Evolutionary conservation across 2,329 filamentous ascomycete species (phyloP), one percentile per base, ranked within the genome.

Genomic region (Chrysoporthe deuterocubensis): DNA sequence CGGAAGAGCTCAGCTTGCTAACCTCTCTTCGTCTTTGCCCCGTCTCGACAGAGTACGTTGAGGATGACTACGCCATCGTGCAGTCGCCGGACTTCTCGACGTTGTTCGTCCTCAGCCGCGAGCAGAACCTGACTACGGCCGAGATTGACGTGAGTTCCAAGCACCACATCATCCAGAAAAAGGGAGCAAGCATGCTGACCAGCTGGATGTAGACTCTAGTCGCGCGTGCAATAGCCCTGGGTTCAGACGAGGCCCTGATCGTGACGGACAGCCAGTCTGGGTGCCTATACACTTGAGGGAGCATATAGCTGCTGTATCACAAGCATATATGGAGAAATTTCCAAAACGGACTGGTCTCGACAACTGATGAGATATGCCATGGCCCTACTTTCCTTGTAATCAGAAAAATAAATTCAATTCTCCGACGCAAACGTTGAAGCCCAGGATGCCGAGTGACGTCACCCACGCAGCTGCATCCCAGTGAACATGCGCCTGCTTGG

Each of bases 71-170:
- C 21, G 70, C 70, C 42, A 71, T 72, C 37, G 71, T 72, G 54
- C 71, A 72, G 66, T 66, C 67, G 40, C 70, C 71, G 0, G 64
- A 66, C 60, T 72, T 67, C 32, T 48, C 14, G 21, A 70, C 69
- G 8, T 59, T 72, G 11, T 72, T 71, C 40, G 52, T 72, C 5
- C 65, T 72, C n/a, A 72, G 71, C 61, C 67, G 71, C 42, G 64
- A 66, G 44, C 71, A 71, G 65, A 65, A 69, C 21, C 64, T 71
- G 21, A 58, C 69, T 4, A 67, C 67, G 13, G 34, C 64, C 4
- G 65, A 71, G 60, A 56, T 70, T 46, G 56, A 71, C 14, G 71
- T 72, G 61, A 68, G 71, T 26, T n/a, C 5, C 3, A 13, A 54
- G 7, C 50, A 54, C 5, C 37, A 40, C 37, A 40, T 40, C 37